Conservation (phyloP, 306 rosid species). For the Senna siamea region DNA sequence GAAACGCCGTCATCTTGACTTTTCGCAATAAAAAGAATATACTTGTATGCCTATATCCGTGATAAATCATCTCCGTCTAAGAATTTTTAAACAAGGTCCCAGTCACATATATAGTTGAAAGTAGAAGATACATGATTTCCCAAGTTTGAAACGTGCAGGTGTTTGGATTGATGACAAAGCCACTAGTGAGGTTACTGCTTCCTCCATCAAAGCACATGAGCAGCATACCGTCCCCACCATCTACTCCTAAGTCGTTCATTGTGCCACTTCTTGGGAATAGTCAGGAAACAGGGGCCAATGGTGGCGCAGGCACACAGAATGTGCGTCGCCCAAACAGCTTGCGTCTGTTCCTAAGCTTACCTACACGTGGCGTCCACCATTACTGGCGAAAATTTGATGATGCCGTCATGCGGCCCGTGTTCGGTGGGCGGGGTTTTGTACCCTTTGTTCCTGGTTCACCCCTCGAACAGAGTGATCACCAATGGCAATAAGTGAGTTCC, state of each 20-base stretch:
- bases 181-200: conserved; percentile 81
- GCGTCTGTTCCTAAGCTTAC: conserved; percentile 65
- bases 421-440: conserved; percentile 94
- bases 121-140: too few relatives aligned
- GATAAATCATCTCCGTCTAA: too few relatives aligned
- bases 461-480: conserved; percentile 54
- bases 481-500: conserved; percentile 48
- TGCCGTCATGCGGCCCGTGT: conserved; percentile 86
- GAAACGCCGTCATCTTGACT: conserved; percentile 29
- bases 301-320: conserved; percentile 28
- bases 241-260: conserved; percentile 65
- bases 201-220: conserved; percentile 59
- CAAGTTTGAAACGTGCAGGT: conserved; percentile 72
- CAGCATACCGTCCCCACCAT: conserved; percentile 65
- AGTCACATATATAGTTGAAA: too few relatives aligned
- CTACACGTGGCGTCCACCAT: conserved; percentile 72
- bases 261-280: conserved; percentile 69
- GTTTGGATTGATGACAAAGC: conserved; percentile 92
- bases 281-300: conserved; percentile 46
- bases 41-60: too few relatives aligned
- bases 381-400: conserved; percentile 89
- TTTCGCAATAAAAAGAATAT: too few relatives aligned
- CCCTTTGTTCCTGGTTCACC: conserved; percentile 87
- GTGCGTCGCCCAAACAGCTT: conserved; percentile 51
- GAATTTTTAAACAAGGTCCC: too few relatives aligned